Percentiles rank a stretch among this genome's conserved stretches.
Conservation (phyloP, 2,329 filamentous ascomycete genomes). For the Aspergillus hortae region DNA sequence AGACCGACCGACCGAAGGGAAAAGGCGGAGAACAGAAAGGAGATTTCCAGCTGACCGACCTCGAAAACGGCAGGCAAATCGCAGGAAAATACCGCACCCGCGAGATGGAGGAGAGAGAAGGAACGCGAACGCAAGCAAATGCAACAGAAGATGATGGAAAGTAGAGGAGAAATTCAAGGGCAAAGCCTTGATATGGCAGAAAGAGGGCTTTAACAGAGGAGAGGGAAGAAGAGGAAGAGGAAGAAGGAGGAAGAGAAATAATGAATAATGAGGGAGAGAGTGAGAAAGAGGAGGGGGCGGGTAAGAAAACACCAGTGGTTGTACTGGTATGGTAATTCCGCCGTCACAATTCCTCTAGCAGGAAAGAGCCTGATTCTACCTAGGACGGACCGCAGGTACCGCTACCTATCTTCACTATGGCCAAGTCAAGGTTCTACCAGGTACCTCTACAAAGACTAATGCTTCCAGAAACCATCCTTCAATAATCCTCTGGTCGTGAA, state of each 20-base stretch:
- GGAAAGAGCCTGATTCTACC: no score
- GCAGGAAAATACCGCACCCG: background rate
- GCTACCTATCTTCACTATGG: no score
- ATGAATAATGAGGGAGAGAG: constrained; percentile 7
- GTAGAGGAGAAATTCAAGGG: constrained; percentile 15
- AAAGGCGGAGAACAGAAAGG: constrained; percentile 20
- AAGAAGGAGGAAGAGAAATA: constrained; percentile 1
- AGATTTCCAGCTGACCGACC: constrained; percentile 15
- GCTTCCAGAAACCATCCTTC: no score
- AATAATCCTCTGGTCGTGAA: no score
- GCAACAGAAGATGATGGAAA: background rate
- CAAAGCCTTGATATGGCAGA: constrained; percentile 18
- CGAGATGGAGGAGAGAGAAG: constrained; percentile 1
- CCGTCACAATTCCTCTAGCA: no score
- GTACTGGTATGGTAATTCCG: background rate
- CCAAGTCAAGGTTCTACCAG: no score
- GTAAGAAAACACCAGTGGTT: constrained; percentile 8
- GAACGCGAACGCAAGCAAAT: constrained; percentile 6
- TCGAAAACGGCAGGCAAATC: constrained; percentile 7
- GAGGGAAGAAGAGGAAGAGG: constrained; percentile 12
- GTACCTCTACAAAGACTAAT: no score
- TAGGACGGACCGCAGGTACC: no score
- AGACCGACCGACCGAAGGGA: constrained; percentile 14
- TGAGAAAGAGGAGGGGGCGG: constrained; percentile 21
- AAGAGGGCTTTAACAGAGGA: constrained; percentile 11